Evolutionary conservation across 2,329 filamentous ascomycete genomes (phyloP).

Genomic region (Passalora sequoiae): DNA sequence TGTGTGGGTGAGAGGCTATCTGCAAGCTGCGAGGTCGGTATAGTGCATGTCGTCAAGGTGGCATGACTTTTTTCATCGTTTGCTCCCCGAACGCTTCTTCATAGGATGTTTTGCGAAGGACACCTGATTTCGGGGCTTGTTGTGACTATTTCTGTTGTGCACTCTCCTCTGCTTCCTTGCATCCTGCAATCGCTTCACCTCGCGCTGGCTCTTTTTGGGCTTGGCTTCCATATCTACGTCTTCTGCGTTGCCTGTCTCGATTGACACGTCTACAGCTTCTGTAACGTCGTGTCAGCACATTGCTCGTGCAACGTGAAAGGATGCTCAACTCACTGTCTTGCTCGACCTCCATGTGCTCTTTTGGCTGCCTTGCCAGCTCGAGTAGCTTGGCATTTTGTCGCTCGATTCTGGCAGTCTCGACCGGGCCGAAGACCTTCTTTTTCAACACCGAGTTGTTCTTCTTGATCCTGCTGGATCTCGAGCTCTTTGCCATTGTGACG

Average conservation of each 20-base stretch:
- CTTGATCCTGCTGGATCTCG: conserved; percentile 73
- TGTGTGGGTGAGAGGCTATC: no score
- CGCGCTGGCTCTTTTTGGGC: conserved; percentile 19
- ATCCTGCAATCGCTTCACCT: conserved; percentile 20
- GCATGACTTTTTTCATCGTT: conserved; percentile 25
- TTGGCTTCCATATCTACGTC: conserved; percentile 38
- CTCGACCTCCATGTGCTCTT: conserved; percentile 53
- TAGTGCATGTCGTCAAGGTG: no score
- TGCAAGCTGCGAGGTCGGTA: no score
- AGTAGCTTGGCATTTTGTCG: conserved; percentile 81
- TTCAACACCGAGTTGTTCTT: conserved; percentile 78
- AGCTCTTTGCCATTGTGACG: conserved; percentile 75
- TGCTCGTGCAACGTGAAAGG: no score
- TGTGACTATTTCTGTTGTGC: conserved; percentile 32
- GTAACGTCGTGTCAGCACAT: no score
- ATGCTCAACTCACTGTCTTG: conserved; percentile 28
- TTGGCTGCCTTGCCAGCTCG: conserved; percentile 71
- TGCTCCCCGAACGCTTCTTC: conserved; percentile 21
- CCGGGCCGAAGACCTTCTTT: conserved; percentile 75
- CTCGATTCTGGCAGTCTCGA: conserved; percentile 71
- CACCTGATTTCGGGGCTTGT: conserved; percentile 38
- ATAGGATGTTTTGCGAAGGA: conserved; percentile 31
- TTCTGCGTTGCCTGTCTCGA: conserved; percentile 12
- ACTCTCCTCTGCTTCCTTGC: conserved; percentile 34
- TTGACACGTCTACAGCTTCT: conserved; percentile 4